A percentile compares a stretch with the other conserved stretches of the same genome.
These are phyloP conservation scores for Pezicula rhizophila DNA, from an alignment of 2,329 filamentous ascomycete genomes.

Conservation along the genomic window DNA sequence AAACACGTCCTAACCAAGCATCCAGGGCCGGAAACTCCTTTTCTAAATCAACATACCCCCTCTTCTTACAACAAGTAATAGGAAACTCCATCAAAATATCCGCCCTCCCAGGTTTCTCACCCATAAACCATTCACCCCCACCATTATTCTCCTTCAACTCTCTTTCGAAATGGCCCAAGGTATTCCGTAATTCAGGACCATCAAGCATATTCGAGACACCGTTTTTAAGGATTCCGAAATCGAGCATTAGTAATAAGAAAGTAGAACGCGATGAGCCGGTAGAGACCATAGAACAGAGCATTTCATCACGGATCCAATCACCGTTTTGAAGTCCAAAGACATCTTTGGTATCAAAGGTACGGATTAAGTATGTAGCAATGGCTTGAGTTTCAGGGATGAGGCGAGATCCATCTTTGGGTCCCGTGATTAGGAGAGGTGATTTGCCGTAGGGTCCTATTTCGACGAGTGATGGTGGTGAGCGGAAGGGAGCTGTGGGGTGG, in stretches of 20 bases:
- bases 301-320: not conserved
- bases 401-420: conserved; percentile 37
- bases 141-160: not conserved
- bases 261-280: not conserved
- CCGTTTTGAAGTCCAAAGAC: not conserved
- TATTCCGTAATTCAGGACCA: not conserved
- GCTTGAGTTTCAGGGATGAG: conserved; percentile 45
- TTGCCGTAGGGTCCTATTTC: conserved; percentile 44
- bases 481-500: conserved; percentile 22
- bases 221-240: not conserved
- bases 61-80: not conserved
- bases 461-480: conserved; percentile 33
- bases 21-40: not conserved
- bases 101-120: not conserved
- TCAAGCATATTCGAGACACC: not conserved
- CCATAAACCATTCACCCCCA: not conserved
- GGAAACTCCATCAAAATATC: not conserved
- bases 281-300: not conserved
- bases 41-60: not conserved
- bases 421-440: conserved; percentile 49
- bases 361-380: not conserved
- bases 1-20: not conserved
- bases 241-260: not conserved
- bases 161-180: not conserved
- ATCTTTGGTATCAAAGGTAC: not conserved